These are phyloP conservation scores for Neotropicomus parvogracilis DNA, from an alignment of 1,284 basidiomycete species.

Conservation along the genomic window DNA sequence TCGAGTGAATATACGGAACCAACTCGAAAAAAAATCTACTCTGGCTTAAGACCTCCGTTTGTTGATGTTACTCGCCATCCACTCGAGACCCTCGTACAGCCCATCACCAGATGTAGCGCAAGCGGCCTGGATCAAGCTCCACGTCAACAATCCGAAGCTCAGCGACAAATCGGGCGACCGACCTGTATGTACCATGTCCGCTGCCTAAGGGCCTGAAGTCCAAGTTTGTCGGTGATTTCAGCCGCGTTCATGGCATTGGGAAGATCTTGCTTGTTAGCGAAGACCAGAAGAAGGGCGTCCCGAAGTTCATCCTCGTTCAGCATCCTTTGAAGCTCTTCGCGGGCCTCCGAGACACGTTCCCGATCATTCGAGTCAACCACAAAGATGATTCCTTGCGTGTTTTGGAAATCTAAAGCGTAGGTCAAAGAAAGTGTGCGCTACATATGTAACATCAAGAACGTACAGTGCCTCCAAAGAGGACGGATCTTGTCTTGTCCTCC, in stretches of 20 bases:
- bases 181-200: constrained; percentile 99
- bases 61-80: constrained; percentile 84
- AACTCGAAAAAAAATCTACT: constrained; percentile 35
- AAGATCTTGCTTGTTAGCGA: constrained; percentile 99
- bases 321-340: constrained; percentile 99
- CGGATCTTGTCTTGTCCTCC: constrained; percentile 87
- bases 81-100: constrained; percentile 97
- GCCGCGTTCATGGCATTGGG: constrained; percentile 99
- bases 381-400: constrained; percentile 99
- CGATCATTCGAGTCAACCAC: constrained; percentile 99
- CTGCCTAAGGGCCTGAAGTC: constrained; percentile 94
- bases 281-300: constrained; percentile 97
- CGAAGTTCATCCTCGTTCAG: constrained; percentile 99
- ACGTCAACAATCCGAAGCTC: constrained; percentile 17
- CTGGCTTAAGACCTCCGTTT: constrained; percentile 68
- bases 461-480: constrained; percentile 98
- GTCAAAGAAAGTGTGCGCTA: constrained; percentile 23
- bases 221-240: constrained; percentile 99
- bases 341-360: constrained; percentile 98
- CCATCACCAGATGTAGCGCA: constrained; percentile 99
- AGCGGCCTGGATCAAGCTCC: constrained; percentile 63
- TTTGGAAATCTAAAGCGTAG: constrained; percentile 87
- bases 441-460: constrained; percentile 32
- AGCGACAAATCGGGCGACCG: constrained; percentile 25
- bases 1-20: constrained; percentile 48